Evolutionary conservation across 2,329 filamentous ascomycete genomes (phyloP).

Genomic region (Cytospora chrysosperma): DNA sequence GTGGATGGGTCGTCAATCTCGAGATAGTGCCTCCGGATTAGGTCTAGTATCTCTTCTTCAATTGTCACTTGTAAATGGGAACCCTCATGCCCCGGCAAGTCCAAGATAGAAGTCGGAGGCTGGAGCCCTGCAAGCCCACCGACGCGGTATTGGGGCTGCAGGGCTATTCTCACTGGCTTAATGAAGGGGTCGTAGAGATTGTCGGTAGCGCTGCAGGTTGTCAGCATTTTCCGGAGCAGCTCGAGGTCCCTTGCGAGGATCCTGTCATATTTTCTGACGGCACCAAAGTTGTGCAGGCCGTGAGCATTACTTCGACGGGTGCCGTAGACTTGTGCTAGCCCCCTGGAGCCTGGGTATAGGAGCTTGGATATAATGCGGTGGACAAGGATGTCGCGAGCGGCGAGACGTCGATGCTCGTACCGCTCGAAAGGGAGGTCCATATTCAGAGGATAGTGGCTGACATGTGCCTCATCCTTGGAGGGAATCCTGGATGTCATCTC

Average conservation of each 20-base stretch:
- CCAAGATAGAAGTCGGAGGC: neutral
- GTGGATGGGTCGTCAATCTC: constrained; percentile 27
- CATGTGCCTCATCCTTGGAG: neutral
- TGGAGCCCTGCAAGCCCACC: neutral
- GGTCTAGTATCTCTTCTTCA: constrained; percentile 26
- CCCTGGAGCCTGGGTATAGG: constrained; percentile 28
- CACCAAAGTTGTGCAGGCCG: constrained; percentile 20
- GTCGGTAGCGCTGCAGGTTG: constrained; percentile 24
- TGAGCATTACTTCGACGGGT: neutral
- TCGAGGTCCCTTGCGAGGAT: constrained; percentile 32
- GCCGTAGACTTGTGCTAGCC: constrained; percentile 23
- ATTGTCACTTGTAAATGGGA: constrained; percentile 3
- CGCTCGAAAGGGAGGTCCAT: constrained; percentile 34
- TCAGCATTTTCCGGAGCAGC: constrained; percentile 30
- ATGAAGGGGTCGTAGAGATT: neutral
- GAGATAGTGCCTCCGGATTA: constrained; percentile 29
- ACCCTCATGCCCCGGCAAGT: too few species aligned
- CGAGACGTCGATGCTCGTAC: constrained; percentile 36
- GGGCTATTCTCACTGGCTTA: neutral
- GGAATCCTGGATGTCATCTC: neutral
- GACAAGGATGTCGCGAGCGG: constrained; percentile 34
- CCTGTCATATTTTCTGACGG: constrained; percentile 27
- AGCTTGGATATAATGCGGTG: constrained; percentile 34
- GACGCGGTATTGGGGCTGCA: too few species aligned
- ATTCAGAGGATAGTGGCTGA: constrained; percentile 36